phyloP scores from a whole-genome alignment of 352 stramenopile species.

The Phytophthora podocarpi region DNA sequence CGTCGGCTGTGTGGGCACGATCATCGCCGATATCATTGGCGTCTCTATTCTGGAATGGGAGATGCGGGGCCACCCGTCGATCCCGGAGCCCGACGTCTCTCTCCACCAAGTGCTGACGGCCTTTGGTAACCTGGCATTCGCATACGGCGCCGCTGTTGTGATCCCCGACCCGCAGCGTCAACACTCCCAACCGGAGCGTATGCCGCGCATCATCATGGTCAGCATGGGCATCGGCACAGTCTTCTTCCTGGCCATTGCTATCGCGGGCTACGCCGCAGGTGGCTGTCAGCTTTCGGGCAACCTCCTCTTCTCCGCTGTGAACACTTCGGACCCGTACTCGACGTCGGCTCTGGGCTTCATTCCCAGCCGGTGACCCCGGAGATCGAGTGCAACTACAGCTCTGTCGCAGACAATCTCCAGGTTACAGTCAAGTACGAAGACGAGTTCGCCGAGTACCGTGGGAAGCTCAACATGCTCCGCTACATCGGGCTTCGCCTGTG shows the following conservation, averaged over 20 bases:
- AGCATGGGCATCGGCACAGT: conserved; percentile 13
- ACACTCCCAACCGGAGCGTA: conserved; percentile 21
- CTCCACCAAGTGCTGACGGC: conserved; percentile 22
- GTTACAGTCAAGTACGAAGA: conserved; percentile 23
- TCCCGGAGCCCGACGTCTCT: conserved; percentile 16
- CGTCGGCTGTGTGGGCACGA: conserved; percentile 23
- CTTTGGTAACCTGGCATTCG: conserved; percentile 28
- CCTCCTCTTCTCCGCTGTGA: conserved; percentile 29
- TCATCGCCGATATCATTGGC: conserved; percentile 25
- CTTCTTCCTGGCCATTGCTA: conserved; percentile 21
- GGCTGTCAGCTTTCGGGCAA: conserved; percentile 29
- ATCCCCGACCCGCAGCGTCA: conserved; percentile 27
- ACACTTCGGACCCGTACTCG: conserved; percentile 16
- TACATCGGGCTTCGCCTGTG: conserved; percentile 25
- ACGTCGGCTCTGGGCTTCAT: conserved; percentile 23
- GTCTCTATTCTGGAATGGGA: conserved; percentile 26
- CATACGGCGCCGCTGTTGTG: conserved; percentile 24
- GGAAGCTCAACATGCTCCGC: conserved; percentile 28
- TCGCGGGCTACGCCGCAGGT: conserved; percentile 21
- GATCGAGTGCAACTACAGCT: conserved; percentile 34
- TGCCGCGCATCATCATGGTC: conserved; percentile 24
- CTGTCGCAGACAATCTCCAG: not conserved
- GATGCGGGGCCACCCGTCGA: conserved; percentile 20
- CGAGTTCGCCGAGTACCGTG: conserved; percentile 39
- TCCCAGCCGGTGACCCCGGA: conserved; percentile 23